A percentile compares a stretch with the other conserved stretches of the same genome.
These are phyloP conservation scores for Spizellomyces punctatus DNA, from an alignment of 192 early-diverging fungal species.

Conservation along the genomic window DNA sequence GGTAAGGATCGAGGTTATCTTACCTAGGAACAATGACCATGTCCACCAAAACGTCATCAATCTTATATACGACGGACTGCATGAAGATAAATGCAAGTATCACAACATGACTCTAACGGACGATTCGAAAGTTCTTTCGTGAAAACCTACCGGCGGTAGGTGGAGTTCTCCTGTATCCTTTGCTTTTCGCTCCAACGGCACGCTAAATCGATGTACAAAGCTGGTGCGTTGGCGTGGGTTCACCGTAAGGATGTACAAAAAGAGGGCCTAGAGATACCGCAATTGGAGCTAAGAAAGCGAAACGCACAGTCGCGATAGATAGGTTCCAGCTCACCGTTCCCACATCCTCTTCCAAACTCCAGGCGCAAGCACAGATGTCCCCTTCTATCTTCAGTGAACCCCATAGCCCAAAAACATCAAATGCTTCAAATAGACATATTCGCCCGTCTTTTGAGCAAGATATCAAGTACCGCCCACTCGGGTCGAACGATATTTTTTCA, in stretches of 20 bases:
- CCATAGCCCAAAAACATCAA: conserved; percentile 26
- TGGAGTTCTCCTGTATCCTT: neutral
- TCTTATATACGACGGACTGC: conserved; percentile 30
- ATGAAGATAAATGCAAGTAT: neutral
- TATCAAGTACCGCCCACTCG: conserved; percentile 41
- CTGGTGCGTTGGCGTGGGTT: neutral
- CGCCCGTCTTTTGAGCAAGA: conserved; percentile 15
- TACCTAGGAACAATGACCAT: conserved; percentile 41
- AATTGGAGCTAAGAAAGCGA: neutral
- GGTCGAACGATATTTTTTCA: conserved; percentile 45
- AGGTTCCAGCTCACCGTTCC: neutral
- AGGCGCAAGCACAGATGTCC: conserved; percentile 22
- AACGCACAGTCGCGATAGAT: neutral
- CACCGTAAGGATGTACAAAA: conserved; percentile 14
- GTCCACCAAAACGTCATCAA: conserved; percentile 43
- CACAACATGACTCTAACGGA: too few relatives aligned
- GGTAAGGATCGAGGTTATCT: neutral
- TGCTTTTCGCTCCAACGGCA: conserved; percentile 32
- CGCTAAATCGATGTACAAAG: conserved; percentile 30
- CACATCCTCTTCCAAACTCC: conserved; percentile 43
- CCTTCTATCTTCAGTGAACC: conserved; percentile 33
- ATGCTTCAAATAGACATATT: conserved; percentile 35
- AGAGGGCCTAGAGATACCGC: conserved; percentile 13
- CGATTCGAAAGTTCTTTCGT: too few relatives aligned
- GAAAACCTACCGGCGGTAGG: too few relatives aligned